phyloP scores from a whole-genome alignment of 345 rosid species.

The Lenwebbia sp. region DNA sequence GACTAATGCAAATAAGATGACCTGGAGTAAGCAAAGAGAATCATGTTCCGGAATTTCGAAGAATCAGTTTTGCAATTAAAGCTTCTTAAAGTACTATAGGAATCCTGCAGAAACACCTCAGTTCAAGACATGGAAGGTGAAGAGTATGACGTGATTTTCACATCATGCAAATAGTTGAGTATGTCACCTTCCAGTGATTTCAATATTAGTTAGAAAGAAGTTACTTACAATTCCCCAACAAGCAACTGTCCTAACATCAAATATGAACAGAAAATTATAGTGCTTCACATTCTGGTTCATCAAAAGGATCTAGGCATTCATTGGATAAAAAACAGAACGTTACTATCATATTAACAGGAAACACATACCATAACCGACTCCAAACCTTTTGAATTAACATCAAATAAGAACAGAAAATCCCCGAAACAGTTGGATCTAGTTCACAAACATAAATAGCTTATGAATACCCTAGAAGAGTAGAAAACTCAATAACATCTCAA shows the following conservation, averaged over 20 bases:
- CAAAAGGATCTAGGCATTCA: conserved; percentile 82
- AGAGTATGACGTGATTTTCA: neutral
- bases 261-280: no score
- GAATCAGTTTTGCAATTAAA: no score
- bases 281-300: no score
- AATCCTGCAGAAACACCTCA: no score
- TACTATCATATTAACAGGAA: neutral
- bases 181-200: neutral
- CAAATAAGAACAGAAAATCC: neutral
- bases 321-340: conserved; percentile 10
- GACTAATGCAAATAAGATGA: no score
- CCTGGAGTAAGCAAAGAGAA: no score
- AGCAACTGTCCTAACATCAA: neutral
- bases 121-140: no score
- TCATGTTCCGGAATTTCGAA: no score
- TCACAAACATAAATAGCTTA: neutral
- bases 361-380: neutral
- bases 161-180: neutral
- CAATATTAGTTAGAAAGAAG: neutral
- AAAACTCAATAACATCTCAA: neutral
- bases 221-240: neutral
- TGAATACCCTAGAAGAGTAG: neutral
- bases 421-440: neutral
- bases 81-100: no score
- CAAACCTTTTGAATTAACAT: neutral